Base-by-base conservation (phyloP, 495 filamentous ascomycete species). In the Podospora didyma region DNA sequence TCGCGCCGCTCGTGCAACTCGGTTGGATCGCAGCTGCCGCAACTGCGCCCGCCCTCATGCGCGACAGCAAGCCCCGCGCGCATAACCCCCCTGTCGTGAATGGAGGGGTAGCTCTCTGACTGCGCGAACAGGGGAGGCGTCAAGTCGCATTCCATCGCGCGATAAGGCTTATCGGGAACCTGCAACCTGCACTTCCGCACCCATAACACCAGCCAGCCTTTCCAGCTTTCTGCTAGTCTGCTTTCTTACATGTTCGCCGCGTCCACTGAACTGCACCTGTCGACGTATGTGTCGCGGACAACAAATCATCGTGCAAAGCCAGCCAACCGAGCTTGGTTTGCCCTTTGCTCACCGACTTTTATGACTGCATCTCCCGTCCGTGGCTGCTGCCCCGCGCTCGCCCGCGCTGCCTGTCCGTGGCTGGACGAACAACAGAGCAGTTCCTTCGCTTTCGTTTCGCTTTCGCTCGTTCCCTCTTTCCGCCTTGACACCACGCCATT, bases 11-110 rank as follows among this genome's bases (percentile, higher is more conserved):
- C 14, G 24, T 42, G 49, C 53, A 51, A 17, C 53, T 60, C 54
- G 57, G 57, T 63, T 63, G 61, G 61, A 63, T 58, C 54, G 61
- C 54, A 45, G 26, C 49, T 49, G 53, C 58, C 55, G 35, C 34
- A 17, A 35, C 20, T 24, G 46, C 45, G 45, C 41, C 54, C 20
- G 42, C 58, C 23, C 44, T 35, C 39, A 60, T 63, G 61, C 57
- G 59, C 52, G 57, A 58, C 57, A 61, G 58, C 54, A 47, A 57
- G 56, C 54, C 58, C 61, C 58, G 47, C 58, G n/a, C 51, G 34
- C 42, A 39, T 26, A 20, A 35, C n/a, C 37, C 56, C 24, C 47
- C 41, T 46, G 11, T 42, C 53, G 50, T 42, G 9, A 37, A 37
- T 37, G 39, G 39, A 42, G 39, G 39, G 39, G 39, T 42, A 42